Evolutionary conservation across 352 stramenopile species (phyloP).

Genomic region (Peronospora farinosa): DNA sequence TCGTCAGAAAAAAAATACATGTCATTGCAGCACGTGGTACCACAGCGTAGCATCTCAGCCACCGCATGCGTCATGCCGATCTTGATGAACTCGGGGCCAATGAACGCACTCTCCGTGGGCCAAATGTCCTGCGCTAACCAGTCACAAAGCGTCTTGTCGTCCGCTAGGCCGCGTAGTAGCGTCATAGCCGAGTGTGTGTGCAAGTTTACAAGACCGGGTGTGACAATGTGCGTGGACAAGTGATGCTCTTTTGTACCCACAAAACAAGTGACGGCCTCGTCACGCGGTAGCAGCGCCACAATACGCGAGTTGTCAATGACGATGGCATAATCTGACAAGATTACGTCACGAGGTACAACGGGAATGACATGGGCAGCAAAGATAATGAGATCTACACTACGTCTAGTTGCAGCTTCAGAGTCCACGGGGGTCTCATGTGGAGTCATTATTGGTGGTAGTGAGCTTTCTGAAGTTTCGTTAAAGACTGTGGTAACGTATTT

Average conservation of each 20-base stretch:
- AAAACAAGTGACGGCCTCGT: constrained; percentile 50
- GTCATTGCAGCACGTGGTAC: constrained; percentile 88
- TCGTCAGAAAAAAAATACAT: constrained; percentile 87
- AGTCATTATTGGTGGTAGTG: constrained; percentile 13
- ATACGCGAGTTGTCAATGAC: constrained; percentile 66
- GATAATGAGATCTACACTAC: constrained; percentile 63
- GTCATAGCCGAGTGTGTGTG: constrained; percentile 87
- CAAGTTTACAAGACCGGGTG: constrained; percentile 81
- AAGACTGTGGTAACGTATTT: too few relatives aligned
- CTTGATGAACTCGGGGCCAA: constrained; percentile 61
- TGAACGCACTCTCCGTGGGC: constrained; percentile 74
- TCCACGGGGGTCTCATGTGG: constrained; percentile 17
- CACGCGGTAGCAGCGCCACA: constrained; percentile 60
- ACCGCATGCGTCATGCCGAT: constrained; percentile 69
- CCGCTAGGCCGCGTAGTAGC: constrained; percentile 76
- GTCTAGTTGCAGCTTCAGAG: constrained; percentile 5
- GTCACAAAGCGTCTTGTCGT: constrained; percentile 80
- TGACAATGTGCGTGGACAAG: constrained; percentile 62
- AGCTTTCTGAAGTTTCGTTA: neutral
- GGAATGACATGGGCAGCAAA: constrained; percentile 74
- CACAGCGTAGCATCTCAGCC: constrained; percentile 85
- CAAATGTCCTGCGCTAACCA: constrained; percentile 85
- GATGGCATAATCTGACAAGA: constrained; percentile 72
- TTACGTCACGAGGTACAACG: constrained; percentile 61
- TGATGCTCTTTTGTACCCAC: constrained; percentile 35